phyloP scores from a whole-genome alignment of 1,139 yeast genomes.

The Meyerozyma smithsonii region DNA sequence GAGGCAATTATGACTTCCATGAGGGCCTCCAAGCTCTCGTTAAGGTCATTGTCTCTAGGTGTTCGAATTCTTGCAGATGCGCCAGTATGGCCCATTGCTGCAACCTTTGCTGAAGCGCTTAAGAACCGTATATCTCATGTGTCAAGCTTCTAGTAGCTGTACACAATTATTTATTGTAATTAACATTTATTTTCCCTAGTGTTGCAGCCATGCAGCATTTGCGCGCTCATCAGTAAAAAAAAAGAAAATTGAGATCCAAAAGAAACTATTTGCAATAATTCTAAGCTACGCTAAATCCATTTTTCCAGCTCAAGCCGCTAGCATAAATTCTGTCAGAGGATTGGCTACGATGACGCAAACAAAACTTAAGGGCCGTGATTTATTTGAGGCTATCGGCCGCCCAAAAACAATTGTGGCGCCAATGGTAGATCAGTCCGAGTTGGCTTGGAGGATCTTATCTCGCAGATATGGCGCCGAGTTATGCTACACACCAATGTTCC shows the following conservation, averaged over 20 bases:
- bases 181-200: background rate
- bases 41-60: constrained; percentile 58
- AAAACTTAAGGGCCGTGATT: constrained; percentile 55
- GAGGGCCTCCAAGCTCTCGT: constrained; percentile 44
- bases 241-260: background rate
- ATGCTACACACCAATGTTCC: constrained; percentile 96
- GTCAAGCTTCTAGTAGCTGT: background rate
- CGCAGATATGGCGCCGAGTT: constrained; percentile 88
- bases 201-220: constrained; percentile 1
- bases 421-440: constrained; percentile 95
- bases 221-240: constrained; percentile 1
- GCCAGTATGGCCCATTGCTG: constrained; percentile 77
- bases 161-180: background rate
- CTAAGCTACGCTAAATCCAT: background rate
- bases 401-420: constrained; percentile 94
- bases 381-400: constrained; percentile 62
- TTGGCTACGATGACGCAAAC: constrained; percentile 3
- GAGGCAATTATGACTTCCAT: constrained; percentile 31
- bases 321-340: background rate
- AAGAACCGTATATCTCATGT: constrained; percentile 54
- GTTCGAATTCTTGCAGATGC: constrained; percentile 74
- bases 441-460: constrained; percentile 91
- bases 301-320: background rate
- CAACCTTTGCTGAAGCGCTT: constrained; percentile 71
- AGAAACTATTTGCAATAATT: background rate